These are phyloP conservation scores for Calycina herbarum DNA, from an alignment of 2,329 filamentous ascomycete species.

Conservation along the genomic window DNA sequence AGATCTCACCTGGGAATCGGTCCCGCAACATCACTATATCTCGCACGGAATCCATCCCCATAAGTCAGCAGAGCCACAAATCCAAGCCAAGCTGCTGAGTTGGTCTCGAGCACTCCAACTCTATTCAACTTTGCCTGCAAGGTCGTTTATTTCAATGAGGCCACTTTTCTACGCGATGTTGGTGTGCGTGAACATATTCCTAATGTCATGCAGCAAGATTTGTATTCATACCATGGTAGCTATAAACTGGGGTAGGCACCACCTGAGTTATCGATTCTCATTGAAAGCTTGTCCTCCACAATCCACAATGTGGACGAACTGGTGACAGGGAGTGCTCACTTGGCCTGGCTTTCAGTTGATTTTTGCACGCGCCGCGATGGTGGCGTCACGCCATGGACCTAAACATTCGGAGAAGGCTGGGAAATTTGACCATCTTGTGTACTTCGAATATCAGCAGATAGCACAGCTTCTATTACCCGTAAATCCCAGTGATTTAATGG, in stretches of 20 bases:
- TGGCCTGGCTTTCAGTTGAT: not conserved
- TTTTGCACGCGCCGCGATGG: slow-evolving; percentile 10
- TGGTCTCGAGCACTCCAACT: slow-evolving; percentile 4
- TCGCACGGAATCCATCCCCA: not conserved
- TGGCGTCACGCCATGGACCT: slow-evolving; percentile 16
- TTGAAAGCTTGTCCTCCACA: slow-evolving; percentile 13
- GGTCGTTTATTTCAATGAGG: slow-evolving; percentile 13
- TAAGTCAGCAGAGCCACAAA: slow-evolving; percentile 7
- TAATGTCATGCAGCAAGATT: slow-evolving; percentile 25
- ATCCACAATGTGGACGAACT: not conserved
- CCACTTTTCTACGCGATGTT: slow-evolving; percentile 16
- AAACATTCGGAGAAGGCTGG: slow-evolving; percentile 7
- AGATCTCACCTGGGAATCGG: not conserved
- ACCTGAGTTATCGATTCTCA: slow-evolving; percentile 8
- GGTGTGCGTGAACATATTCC: slow-evolving; percentile 13
- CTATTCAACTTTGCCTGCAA: not conserved
- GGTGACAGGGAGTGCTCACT: too few relatives aligned
- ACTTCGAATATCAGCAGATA: not conserved
- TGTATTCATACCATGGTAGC: slow-evolving; percentile 20
- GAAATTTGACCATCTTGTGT: slow-evolving; percentile 14
- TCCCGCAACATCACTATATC: not conserved
- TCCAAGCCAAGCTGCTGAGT: not conserved
- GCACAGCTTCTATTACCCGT: not conserved
- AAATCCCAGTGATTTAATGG: not conserved
- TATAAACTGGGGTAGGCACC: slow-evolving; percentile 8